phyloP scores from a whole-genome alignment of 2,329 filamentous ascomycete genomes.

The Colletotrichum sp. region DNA sequence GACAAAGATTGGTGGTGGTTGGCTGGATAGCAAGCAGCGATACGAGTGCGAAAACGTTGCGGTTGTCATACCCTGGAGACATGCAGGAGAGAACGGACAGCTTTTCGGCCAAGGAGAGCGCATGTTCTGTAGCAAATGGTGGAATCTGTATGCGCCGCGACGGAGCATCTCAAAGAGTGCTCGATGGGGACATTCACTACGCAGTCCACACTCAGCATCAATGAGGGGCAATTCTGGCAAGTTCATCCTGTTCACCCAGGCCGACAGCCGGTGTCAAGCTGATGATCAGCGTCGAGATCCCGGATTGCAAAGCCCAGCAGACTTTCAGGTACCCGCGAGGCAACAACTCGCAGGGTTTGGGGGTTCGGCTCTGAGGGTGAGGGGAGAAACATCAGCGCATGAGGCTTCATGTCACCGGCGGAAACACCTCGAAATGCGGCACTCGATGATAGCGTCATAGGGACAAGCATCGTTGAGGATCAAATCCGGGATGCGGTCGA shows the following conservation, averaged over 20 bases:
- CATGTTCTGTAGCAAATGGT: neutral
- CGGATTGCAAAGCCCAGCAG: neutral
- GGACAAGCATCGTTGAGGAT: neutral
- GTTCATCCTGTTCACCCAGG: neutral
- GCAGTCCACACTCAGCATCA: neutral
- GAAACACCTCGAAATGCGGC: neutral
- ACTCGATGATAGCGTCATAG: constrained; percentile 8
- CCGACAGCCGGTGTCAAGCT: neutral
- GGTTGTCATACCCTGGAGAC: neutral
- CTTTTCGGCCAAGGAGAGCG: neutral
- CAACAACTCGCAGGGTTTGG: neutral
- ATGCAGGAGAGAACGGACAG: neutral
- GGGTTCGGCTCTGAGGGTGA: neutral
- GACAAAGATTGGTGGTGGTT: neutral
- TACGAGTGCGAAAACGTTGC: neutral
- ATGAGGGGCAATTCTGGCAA: neutral
- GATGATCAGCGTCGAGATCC: constrained; percentile 3
- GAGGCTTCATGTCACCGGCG: neutral
- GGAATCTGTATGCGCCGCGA: neutral
- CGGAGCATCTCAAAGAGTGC: neutral
- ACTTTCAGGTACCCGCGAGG: constrained; percentile 20
- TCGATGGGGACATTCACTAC: neutral
- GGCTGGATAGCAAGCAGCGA: neutral
- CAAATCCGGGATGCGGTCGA: neutral
- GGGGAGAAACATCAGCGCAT: neutral